Conservation (phyloP, 2,329 filamentous ascomycete genomes). For the Colletotrichum ledebouriae region DNA sequence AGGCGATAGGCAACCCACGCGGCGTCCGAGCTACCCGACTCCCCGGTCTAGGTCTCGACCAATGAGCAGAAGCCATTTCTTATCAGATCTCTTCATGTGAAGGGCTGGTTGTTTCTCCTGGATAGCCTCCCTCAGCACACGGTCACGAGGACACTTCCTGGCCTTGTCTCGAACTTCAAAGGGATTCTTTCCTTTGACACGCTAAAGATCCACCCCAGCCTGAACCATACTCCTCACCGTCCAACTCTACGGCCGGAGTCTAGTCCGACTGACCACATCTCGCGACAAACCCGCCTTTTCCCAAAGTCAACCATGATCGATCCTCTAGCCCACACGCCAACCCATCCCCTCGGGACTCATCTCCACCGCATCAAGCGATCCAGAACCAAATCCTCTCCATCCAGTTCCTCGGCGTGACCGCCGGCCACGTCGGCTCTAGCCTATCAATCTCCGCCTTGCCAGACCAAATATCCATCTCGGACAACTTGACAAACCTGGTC, state of each 20-base stretch:
- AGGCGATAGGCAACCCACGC: constrained; percentile 5
- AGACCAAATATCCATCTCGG: constrained; percentile 57
- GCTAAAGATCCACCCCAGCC: not conserved
- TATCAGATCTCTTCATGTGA: constrained; percentile 8
- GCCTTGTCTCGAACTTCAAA: not conserved
- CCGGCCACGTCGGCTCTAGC: constrained; percentile 54
- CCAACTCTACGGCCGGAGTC: not conserved
- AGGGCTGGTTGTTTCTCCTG: not conserved
- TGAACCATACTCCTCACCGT: not conserved
- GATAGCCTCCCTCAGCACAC: not conserved
- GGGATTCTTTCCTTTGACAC: not conserved
- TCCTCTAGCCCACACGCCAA: not conserved
- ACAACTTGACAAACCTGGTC: constrained; percentile 61
- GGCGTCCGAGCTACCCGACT: constrained; percentile 28
- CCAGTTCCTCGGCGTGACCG: constrained; percentile 53
- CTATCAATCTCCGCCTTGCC: constrained; percentile 56
- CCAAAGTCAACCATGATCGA: no score
- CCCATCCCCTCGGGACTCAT: not conserved
- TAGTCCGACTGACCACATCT: not conserved
- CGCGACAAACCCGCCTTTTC: not conserved
- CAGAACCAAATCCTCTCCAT: constrained; percentile 57
- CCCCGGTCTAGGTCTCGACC: constrained; percentile 13
- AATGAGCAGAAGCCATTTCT: not conserved
- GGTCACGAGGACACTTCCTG: not conserved
- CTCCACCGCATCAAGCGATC: constrained; percentile 50